phyloP scores from a whole-genome alignment of 352 stramenopile species.

The Paralagenidium karlingii region DNA sequence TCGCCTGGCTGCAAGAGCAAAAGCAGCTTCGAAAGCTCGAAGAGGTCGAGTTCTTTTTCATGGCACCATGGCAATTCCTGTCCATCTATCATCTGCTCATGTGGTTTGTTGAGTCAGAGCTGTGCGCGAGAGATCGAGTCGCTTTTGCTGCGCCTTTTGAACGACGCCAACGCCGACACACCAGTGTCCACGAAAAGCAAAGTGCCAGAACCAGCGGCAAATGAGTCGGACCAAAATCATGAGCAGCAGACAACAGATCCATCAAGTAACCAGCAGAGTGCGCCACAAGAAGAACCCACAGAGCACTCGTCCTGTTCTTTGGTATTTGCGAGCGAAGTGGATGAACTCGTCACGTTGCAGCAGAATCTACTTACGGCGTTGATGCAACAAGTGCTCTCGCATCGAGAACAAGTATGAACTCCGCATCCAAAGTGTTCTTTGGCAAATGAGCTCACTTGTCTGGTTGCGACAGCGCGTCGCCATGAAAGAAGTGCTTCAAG shows the following conservation, averaged over 20 bases:
- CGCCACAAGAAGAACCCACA: constrained; percentile 3
- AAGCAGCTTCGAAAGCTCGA: constrained; percentile 46
- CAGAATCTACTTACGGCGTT: constrained; percentile 32
- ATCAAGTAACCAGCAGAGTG: constrained; percentile 1
- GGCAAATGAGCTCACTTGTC: background rate
- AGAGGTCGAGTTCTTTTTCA: constrained; percentile 4
- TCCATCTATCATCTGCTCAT: no score
- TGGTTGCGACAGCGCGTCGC: constrained; percentile 5
- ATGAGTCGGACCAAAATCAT: constrained; percentile 2
- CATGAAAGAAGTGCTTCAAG: constrained; percentile 5
- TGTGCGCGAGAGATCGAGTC: constrained; percentile 54
- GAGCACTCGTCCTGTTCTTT: background rate
- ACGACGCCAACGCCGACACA: no score
- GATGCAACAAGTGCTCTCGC: constrained; percentile 35
- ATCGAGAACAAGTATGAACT: constrained; percentile 35
- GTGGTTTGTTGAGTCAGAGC: no score
- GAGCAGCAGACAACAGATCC: background rate
- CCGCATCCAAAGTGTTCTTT: background rate
- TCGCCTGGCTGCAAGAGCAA: constrained; percentile 62
- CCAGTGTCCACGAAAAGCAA: constrained; percentile 11
- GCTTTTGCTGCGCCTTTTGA: constrained; percentile 45
- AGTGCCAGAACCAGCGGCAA: constrained; percentile 1
- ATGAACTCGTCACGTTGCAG: constrained; percentile 33
- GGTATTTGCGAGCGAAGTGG: constrained; percentile 24
- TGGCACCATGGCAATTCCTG: background rate